phyloP scores from a whole-genome alignment of 345 rosid genomes.

The Gossypium sturtianum region DNA sequence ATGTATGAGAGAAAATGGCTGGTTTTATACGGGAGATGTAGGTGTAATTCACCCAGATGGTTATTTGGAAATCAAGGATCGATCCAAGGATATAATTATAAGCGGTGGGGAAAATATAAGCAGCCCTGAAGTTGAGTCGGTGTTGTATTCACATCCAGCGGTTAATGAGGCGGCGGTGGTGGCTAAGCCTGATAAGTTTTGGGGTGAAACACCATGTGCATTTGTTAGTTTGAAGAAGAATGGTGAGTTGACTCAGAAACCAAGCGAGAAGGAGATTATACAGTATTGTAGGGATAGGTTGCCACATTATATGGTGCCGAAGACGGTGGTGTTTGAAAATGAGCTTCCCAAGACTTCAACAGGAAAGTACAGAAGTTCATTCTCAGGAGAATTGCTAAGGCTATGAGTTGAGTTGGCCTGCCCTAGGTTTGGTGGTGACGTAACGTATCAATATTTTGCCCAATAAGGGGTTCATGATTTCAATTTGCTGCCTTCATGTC shows the following conservation, averaged over 20 bases:
- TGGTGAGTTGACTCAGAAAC: background rate
- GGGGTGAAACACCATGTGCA: conserved; percentile 66
- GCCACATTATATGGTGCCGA: conserved; percentile 59
- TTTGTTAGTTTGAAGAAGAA: conserved; percentile 43
- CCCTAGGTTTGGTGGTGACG: too few species aligned
- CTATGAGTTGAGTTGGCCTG: conserved; percentile 7
- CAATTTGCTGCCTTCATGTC: too few species aligned
- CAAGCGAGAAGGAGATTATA: conserved; percentile 37
- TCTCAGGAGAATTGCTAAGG: conserved; percentile 39
- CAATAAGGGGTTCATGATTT: too few species aligned
- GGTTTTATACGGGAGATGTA: conserved; percentile 53
- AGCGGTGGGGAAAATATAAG: conserved; percentile 61
- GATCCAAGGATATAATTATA: conserved; percentile 52
- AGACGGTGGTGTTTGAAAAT: conserved; percentile 35
- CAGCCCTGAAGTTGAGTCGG: conserved; percentile 44
- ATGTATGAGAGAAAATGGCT: conserved; percentile 36
- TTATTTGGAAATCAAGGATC: conserved; percentile 50
- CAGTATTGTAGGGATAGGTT: conserved; percentile 41
- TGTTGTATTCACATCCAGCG: conserved; percentile 43
- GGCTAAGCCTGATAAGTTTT: conserved; percentile 43
- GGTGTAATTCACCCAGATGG: conserved; percentile 57
- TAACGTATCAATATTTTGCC: too few species aligned
- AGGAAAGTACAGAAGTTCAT: conserved; percentile 49
- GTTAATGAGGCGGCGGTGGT: conserved; percentile 58
- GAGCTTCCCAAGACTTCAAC: conserved; percentile 62